Percentiles rank a stretch among this genome's conserved stretches.
phyloP scores from a whole-genome alignment of 768 basidiomycete species.

The Mycena capillaripes region DNA sequence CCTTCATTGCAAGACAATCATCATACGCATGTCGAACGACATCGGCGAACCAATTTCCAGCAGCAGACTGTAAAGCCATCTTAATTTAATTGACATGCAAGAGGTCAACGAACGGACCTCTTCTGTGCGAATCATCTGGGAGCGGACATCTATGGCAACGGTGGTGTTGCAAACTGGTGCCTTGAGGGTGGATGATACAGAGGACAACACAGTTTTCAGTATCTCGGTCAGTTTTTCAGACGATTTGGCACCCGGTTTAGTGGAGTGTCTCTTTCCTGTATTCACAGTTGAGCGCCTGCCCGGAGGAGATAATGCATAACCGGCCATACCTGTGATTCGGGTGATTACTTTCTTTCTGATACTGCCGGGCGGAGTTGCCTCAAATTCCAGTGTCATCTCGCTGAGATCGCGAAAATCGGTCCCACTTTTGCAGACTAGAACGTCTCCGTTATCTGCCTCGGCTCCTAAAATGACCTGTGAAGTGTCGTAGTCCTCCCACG shows the following conservation, averaged over 20 bases:
- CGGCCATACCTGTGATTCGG: slow-evolving; percentile 66
- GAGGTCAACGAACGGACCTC: slow-evolving; percentile 63
- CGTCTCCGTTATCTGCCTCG: slow-evolving; percentile 79
- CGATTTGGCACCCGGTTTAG: slow-evolving; percentile 70
- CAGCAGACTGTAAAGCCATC: slow-evolving; percentile 63
- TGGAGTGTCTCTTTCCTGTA: slow-evolving; percentile 75
- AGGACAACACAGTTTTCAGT: slow-evolving; percentile 73
- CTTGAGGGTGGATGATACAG: slow-evolving; percentile 77
- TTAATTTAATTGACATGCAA: neutral
- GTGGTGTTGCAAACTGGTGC: slow-evolving; percentile 82
- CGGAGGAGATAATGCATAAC: no score
- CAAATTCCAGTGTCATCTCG: slow-evolving; percentile 76
- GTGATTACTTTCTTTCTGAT: slow-evolving; percentile 76
- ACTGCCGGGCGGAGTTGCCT: slow-evolving; percentile 70
- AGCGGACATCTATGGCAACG: slow-evolving; percentile 79
- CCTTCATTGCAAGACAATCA: slow-evolving; percentile 71
- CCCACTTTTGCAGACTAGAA: slow-evolving; percentile 87
- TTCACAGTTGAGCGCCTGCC: neutral
- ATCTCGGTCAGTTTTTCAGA: slow-evolving; percentile 69
- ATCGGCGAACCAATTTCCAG: slow-evolving; percentile 90
- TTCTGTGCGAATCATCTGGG: slow-evolving; percentile 77
- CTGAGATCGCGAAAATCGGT: slow-evolving; percentile 92
- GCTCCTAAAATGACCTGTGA: slow-evolving; percentile 69
- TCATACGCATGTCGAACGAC: slow-evolving; percentile 88
- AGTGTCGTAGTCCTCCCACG: slow-evolving; percentile 78